Evolutionary conservation across 1,284 basidiomycete genomes (phyloP), one percentile per base, ranked within the genome.

Genomic region (Ceratobasidium sp.): DNA sequence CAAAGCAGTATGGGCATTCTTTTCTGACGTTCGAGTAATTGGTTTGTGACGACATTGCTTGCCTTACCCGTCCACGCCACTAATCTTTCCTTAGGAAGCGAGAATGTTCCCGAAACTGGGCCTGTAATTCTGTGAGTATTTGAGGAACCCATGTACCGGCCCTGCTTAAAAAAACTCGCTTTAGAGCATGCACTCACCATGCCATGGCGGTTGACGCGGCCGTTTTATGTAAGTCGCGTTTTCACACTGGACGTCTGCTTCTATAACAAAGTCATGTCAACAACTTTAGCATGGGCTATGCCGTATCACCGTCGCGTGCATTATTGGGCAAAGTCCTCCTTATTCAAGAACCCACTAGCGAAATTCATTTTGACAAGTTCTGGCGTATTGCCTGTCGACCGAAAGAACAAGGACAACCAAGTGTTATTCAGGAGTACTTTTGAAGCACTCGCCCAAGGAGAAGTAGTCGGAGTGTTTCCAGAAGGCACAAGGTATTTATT

Each of bases 301-400:
- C 95, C 94, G 36, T 88, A 93, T 81, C 82, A 85, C 73, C 87
- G 95, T 71, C 91, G 93, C 57, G 83, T 99, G 59, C 95, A 98
- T 82, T 99, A 98, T 82, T 99, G 96, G 96, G 95, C 93, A 78
- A 94, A 89, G 89, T 89, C 90, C 6, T 87, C 87, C 50, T 84
- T 98, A 74, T 98, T 97, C 82, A 88, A 85, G 31, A 91, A 96
- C 82, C 93, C 93, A 1, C 82, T 90, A 19, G 86, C 92, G 65
- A 86, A 88, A 33, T 91, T 88, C 77, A 87, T 98, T 75, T 86
- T 99, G n/a, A 88, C 89, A 73, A 93, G 93, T 76, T 93, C 96
- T 4, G 96, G 97, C 22, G 98, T 98, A 82, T 97, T 99, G 77
- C 96, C 96, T 44, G 97, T 99, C 53, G 96, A 98, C 82, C 89